These are phyloP conservation scores for Westerdykella ornata DNA, from an alignment of 2,329 filamentous ascomycete genomes.

Conservation along the genomic window DNA sequence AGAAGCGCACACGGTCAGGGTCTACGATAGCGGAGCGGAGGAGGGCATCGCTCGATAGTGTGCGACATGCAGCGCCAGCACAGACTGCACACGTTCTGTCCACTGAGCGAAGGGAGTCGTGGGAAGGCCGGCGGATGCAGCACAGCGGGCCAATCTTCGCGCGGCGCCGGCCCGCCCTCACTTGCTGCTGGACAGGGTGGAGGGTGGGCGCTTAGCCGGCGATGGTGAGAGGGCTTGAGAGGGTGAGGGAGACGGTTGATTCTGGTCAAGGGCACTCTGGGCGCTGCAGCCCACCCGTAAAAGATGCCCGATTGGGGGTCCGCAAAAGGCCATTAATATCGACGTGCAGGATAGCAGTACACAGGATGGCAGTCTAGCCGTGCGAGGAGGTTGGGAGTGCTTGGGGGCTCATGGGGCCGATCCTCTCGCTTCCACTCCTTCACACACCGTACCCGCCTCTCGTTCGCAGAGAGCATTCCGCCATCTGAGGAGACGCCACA, in stretches of 20 bases:
- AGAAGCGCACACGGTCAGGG: constrained; percentile 28
- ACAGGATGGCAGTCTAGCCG: not conserved
- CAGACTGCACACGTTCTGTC: constrained; percentile 17
- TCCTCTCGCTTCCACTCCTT: constrained; percentile 18
- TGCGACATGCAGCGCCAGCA: constrained; percentile 33
- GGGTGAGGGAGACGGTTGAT: not conserved
- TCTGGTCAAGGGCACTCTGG: constrained; percentile 10
- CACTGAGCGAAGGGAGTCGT: constrained; percentile 17
- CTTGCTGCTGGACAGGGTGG: constrained; percentile 14
- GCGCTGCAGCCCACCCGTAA: constrained; percentile 22
- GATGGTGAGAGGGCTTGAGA: constrained; percentile 19
- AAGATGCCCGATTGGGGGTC: constrained; percentile 18
- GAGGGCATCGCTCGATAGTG: constrained; percentile 17
- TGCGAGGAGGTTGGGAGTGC: constrained; percentile 1
- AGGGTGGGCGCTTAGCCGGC: constrained; percentile 30
- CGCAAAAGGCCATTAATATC: constrained; percentile 32
- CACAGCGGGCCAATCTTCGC: constrained; percentile 27
- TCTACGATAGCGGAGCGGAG: constrained; percentile 29
- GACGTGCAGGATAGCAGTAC: constrained; percentile 3
- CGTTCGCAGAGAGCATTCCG: too few species aligned
- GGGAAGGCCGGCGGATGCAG: constrained; percentile 12
- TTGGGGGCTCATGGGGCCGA: constrained; percentile 10
- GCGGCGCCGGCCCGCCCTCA: constrained; percentile 22
- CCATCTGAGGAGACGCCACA: too few species aligned
- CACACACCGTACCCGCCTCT: too few species aligned